Evolutionary conservation across 805 yeast genomes (phyloP), one percentile per base, ranked within the genome.

Genomic region (Yarrowia sp.): DNA sequence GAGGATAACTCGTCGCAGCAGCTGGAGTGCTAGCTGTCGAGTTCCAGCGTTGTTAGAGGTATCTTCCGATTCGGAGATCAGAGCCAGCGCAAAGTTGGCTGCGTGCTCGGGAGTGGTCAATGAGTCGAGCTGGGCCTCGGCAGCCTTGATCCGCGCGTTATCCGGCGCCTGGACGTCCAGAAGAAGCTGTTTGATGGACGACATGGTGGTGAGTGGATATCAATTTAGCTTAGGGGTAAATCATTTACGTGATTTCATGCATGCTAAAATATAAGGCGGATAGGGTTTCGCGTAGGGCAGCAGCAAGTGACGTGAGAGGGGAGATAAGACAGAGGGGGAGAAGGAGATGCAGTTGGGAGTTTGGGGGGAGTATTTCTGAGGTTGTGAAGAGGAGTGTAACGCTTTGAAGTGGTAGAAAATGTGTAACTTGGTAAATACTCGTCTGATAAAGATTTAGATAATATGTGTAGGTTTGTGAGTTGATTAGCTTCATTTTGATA

Each of bases 161-260:
- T 56, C 64, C 17, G 64, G 64, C 30, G 64, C 64, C 49, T 56
- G 64, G 49, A 56, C 14, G 49, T 56, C 64, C 49, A 56, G 17
- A 9, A 56, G 49, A 4, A 56, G 49, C 12, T 42, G 38, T 43
- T 56, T 56, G 64, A 56, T 56, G 43, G 58, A 52, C 33, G 33
- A 14, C 53, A 47, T 47, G 53, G 40, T 17, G 40, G 13, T 17
- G n/a, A n/a, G 12, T 3, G 8, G 39, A 3, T 15, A 5, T 13
- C n/a, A 30, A 33, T 24, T 49, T 30, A 49, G 19, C 38, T 30
- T 33, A 49, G 20, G 53, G 50, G 50, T 24, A 46, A 46, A 46
- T 46, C 46, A 43, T 43, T 20, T 46, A 49, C 55, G 55, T 34
- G 55, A 50, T 6, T 34, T 33, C 36, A 49, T 50, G 55, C 55